These are phyloP conservation scores for Melampsora americana DNA, from an alignment of 1,284 basidiomycete species.

Conservation along the genomic window DNA sequence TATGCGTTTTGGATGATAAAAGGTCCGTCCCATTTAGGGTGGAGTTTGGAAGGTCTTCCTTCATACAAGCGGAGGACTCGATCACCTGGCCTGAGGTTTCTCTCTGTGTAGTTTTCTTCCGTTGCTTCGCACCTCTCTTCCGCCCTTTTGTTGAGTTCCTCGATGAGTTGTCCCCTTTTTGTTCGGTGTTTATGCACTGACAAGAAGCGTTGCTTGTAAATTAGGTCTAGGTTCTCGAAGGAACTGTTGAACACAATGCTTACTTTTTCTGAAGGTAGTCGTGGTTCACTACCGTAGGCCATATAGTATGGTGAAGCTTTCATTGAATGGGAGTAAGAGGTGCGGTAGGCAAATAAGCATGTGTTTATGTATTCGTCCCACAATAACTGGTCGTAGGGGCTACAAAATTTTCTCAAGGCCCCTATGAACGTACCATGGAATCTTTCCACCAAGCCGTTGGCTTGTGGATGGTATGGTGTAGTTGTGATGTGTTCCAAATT, in stretches of 20 bases:
- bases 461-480: slow-evolving; percentile 21
- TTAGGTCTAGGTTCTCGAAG: neutral
- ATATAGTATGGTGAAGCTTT: slow-evolving; percentile 14
- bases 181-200: neutral
- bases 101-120: neutral
- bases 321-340: neutral
- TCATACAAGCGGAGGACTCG: slow-evolving; percentile 1
- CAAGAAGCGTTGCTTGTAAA: neutral
- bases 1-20: neutral
- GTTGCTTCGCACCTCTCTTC: neutral
- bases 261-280: neutral
- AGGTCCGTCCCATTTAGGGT: slow-evolving; percentile 12
- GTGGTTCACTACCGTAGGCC: slow-evolving; percentile 10
- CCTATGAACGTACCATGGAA: slow-evolving; percentile 20
- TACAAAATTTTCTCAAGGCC: neutral
- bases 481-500: slow-evolving; percentile 14
- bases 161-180: neutral
- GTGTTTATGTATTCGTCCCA: too few species aligned
- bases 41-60: neutral
- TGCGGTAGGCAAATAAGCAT: slow-evolving; percentile 14
- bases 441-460: slow-evolving; percentile 19
- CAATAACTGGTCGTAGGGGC: slow-evolving; percentile 8
- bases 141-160: slow-evolving; percentile 16
- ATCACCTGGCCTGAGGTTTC: neutral
- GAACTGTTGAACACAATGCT: too few species aligned